phyloP scores from a whole-genome alignment of 371 early-diverging fungal species.

The Lichtheimia corymbifera region DNA sequence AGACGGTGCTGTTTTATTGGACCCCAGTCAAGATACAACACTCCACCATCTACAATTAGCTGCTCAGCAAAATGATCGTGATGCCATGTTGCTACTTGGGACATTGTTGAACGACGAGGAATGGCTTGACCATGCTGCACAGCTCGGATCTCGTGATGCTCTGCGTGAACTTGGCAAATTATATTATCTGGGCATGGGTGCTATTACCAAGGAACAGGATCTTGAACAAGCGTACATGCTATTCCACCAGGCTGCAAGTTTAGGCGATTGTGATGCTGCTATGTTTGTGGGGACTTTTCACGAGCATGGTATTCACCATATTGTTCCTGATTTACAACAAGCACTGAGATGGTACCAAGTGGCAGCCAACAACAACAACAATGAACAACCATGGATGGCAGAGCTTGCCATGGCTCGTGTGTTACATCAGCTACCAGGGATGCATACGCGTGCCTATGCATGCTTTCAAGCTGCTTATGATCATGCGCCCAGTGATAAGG shows the following conservation, averaged over 20 bases:
- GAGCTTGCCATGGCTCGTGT: slow-evolving; percentile 22
- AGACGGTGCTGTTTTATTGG: neutral
- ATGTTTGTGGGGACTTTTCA: slow-evolving; percentile 39
- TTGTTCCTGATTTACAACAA: slow-evolving; percentile 18
- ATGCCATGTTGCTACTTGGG: slow-evolving; percentile 42
- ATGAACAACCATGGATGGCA: slow-evolving; percentile 13
- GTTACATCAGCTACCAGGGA: slow-evolving; percentile 8
- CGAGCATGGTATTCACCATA: slow-evolving; percentile 38
- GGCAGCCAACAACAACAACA: slow-evolving; percentile 24
- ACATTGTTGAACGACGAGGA: slow-evolving; percentile 11
- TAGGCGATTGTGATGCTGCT: slow-evolving; percentile 32
- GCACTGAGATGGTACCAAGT: slow-evolving; percentile 37
- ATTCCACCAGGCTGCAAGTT: slow-evolving; percentile 39
- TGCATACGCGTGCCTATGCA: slow-evolving; percentile 15
- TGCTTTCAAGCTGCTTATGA: slow-evolving; percentile 14
- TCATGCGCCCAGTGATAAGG: slow-evolving; percentile 5
- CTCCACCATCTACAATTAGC: slow-evolving; percentile 36
- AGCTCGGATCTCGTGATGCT: slow-evolving; percentile 26
- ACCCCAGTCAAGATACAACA: slow-evolving; percentile 11
- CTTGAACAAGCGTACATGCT: slow-evolving; percentile 36
- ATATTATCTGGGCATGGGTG: slow-evolving; percentile 25
- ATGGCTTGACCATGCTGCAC: slow-evolving; percentile 35
- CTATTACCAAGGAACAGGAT: slow-evolving; percentile 27
- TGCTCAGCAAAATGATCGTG: slow-evolving; percentile 29
- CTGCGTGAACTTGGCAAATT: slow-evolving; percentile 38